phyloP scores from a whole-genome alignment of 345 rosid species.

The Syzygium jambos region DNA sequence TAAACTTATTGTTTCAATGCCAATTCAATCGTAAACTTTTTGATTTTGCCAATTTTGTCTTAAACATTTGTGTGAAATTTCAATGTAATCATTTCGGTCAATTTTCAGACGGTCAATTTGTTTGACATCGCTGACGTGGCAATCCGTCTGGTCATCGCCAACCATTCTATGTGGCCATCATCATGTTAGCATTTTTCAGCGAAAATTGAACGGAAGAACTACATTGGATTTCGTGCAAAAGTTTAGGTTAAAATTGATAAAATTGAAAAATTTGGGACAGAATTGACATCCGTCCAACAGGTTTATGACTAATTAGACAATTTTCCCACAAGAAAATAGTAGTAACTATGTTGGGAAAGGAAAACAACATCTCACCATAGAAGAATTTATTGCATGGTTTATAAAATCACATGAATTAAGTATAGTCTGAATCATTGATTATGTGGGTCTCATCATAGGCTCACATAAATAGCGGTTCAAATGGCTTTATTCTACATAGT shows the following conservation, averaged over 20 bases:
- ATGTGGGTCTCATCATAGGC: background rate
- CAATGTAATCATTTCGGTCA: background rate
- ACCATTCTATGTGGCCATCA: background rate
- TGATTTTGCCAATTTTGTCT: background rate
- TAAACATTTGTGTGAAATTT: background rate
- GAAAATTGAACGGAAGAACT: background rate
- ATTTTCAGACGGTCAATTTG: accelerated
- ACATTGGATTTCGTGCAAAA: background rate
- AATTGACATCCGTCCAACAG: background rate
- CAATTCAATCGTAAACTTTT: accelerated
- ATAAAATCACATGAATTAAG: background rate
- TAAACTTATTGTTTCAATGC: accelerated
- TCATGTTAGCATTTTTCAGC: background rate
- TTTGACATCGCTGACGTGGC: background rate
- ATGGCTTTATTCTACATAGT: background rate
- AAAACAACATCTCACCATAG: background rate
- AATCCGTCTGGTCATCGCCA: accelerated
- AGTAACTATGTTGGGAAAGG: background rate
- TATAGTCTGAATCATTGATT: background rate
- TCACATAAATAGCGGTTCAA: background rate
- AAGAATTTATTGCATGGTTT: background rate
- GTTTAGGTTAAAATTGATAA: background rate
- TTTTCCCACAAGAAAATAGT: background rate
- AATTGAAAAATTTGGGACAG: background rate
- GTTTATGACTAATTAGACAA: background rate